Evolutionary conservation across 305 asterid species (phyloP).

Genomic region (Ilex paraguariensis): DNA sequence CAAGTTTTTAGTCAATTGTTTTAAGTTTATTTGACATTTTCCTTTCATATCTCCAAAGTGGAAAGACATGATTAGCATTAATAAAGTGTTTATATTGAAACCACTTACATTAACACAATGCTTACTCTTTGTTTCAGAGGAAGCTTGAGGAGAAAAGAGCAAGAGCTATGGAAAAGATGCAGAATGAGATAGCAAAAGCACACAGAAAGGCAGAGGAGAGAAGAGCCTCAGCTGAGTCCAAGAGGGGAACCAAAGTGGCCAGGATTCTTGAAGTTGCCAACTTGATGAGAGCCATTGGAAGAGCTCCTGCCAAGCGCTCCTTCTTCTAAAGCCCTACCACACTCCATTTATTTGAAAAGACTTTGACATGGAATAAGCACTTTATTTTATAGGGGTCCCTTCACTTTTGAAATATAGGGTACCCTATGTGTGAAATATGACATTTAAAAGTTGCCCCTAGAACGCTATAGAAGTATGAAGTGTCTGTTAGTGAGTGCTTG

Average conservation of each 20-base stretch:
- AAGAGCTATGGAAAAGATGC: conserved; percentile 86
- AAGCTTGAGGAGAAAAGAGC: conserved; percentile 90
- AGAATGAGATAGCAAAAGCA: conserved; percentile 86
- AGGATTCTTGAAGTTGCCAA: conserved; percentile 64
- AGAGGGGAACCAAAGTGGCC: conserved; percentile 91
- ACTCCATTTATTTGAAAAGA: neutral
- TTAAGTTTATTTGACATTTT: too few species aligned
- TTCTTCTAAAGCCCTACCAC: conserved; percentile 40
- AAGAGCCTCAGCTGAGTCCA: conserved; percentile 88
- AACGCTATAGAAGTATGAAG: too few species aligned
- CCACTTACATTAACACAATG: neutral
- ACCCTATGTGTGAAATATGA: too few species aligned
- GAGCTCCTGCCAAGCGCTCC: conserved; percentile 77
- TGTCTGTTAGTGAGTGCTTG: too few species aligned
- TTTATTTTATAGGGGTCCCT: too few species aligned
- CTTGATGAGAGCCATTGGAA: conserved; percentile 90
- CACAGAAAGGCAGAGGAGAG: conserved; percentile 91
- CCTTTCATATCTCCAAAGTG: too few species aligned
- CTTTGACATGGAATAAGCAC: too few species aligned
- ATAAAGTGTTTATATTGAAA: too few species aligned
- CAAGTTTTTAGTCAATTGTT: too few species aligned
- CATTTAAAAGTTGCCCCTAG: too few species aligned
- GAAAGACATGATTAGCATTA: too few species aligned
- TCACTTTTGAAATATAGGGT: too few species aligned
- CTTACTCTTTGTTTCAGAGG: conserved; percentile 43